A percentile compares a stretch with the other conserved stretches of the same genome.
Evolutionary conservation across 352 stramenopile genomes (phyloP).

Genomic region (Globisporangium iwayamae): DNA sequence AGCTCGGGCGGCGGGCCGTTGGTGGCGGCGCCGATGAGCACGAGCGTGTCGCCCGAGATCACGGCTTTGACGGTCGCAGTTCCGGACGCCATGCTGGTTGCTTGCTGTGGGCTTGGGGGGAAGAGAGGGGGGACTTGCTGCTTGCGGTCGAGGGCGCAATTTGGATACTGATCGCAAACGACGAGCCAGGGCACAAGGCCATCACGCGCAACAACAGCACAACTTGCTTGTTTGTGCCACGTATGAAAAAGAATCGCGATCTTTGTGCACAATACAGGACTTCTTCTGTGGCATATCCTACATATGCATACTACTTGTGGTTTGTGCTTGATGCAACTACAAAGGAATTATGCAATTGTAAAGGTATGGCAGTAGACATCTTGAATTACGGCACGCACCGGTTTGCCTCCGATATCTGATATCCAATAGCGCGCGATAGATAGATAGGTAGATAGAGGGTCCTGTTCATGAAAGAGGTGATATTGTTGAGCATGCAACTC

Average conservation of each 20-base stretch:
- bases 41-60: slow-evolving; percentile 96
- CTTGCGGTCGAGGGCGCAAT: slow-evolving; percentile 3
- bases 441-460: no score
- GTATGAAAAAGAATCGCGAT: slow-evolving; percentile 6
- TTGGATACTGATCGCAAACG: slow-evolving; percentile 9
- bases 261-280: not conserved
- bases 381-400: not conserved
- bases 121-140: not conserved
- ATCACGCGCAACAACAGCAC: not conserved
- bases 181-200: not conserved
- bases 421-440: no score
- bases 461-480: no score
- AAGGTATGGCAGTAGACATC: not conserved
- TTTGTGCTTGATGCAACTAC: not conserved
- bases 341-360: not conserved
- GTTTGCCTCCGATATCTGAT: no score
- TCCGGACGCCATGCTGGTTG: slow-evolving; percentile 63
- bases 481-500: no score
- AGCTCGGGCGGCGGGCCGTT: slow-evolving; percentile 92
- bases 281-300: not conserved
- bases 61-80: slow-evolving; percentile 96
- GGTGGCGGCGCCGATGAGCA: slow-evolving; percentile 89
- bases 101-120: not conserved
- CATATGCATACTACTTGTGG: no score
- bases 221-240: not conserved